phyloP scores from a whole-genome alignment of 78 protist species.

The Pigoraptor vietnamica region DNA sequence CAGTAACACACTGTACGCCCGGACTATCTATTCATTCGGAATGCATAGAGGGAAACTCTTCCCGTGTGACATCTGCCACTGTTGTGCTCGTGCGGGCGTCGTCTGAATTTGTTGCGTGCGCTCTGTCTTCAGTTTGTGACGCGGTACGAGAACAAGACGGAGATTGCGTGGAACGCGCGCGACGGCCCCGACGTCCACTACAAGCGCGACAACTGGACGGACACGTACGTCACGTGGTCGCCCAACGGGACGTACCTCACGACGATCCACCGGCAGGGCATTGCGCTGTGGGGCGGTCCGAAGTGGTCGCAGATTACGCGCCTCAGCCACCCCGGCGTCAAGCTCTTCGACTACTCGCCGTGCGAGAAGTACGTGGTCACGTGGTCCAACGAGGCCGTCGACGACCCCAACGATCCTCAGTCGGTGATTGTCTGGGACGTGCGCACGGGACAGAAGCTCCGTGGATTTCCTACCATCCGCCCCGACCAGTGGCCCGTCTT shows the following conservation, averaged over 20 bases:
- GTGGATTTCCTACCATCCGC: slow-evolving; percentile 13
- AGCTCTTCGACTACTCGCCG: slow-evolving; percentile 77
- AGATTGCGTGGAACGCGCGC: slow-evolving; percentile 72
- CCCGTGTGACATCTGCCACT: background rate
- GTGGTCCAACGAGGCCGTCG: slow-evolving; percentile 23
- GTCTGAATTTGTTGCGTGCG: too few species aligned
- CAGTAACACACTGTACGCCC: too few species aligned
- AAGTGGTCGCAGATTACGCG: slow-evolving; percentile 1
- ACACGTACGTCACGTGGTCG: slow-evolving; percentile 70
- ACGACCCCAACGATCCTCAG: slow-evolving; percentile 44
- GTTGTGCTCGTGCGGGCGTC: background rate
- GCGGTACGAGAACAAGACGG: slow-evolving; percentile 60
- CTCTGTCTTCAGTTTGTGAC: slow-evolving; percentile 38
- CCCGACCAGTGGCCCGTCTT: slow-evolving; percentile 62
- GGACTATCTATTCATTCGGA: too few species aligned
- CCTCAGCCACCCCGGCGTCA: slow-evolving; percentile 67
- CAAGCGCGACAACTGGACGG: slow-evolving; percentile 49
- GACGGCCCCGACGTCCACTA: slow-evolving; percentile 22
- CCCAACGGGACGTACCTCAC: slow-evolving; percentile 84
- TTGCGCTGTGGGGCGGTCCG: slow-evolving; percentile 79
- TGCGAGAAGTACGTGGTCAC: slow-evolving; percentile 71
- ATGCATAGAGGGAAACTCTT: too few species aligned
- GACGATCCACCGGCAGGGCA: slow-evolving; percentile 78
- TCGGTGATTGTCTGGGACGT: slow-evolving; percentile 69
- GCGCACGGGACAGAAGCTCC: slow-evolving; percentile 26